phyloP scores from a whole-genome alignment of 2,329 filamentous ascomycete species.

The Cercospora citrullina region DNA sequence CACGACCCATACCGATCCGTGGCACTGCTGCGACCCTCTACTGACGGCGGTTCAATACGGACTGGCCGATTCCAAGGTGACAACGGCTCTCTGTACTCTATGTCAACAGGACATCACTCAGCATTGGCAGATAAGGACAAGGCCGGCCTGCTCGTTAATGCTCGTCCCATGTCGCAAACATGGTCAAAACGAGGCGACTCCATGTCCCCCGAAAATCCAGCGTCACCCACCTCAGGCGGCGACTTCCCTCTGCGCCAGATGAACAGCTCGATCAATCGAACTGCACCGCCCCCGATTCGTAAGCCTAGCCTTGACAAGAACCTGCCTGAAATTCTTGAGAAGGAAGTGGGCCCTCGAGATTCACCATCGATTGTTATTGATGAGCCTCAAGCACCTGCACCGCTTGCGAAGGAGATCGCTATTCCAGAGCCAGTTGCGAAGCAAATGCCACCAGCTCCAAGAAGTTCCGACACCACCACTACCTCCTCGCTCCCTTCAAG shows the following conservation, averaged over 20 bases:
- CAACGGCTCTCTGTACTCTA: constrained; percentile 54
- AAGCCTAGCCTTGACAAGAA: constrained; percentile 25
- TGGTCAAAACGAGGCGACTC: constrained; percentile 46
- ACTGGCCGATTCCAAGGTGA: constrained; percentile 36
- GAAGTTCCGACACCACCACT: constrained; percentile 14
- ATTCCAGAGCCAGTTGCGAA: constrained; percentile 26
- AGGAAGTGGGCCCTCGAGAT: constrained; percentile 8
- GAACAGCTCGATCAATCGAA: constrained; percentile 26
- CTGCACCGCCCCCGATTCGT: constrained; percentile 12
- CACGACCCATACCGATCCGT: constrained; percentile 82
- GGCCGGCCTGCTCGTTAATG: constrained; percentile 57
- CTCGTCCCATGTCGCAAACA: constrained; percentile 59
- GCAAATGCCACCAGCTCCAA: constrained; percentile 23
- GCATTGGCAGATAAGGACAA: constrained; percentile 36
- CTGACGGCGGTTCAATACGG: constrained; percentile 39
- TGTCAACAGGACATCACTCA: constrained; percentile 49
- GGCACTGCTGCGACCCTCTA: constrained; percentile 55
- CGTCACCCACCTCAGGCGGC: constrained; percentile 11
- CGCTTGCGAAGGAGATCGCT: constrained; percentile 24
- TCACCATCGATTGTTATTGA: constrained; percentile 14
- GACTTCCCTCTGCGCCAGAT: constrained; percentile 28
- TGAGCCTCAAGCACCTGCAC: constrained; percentile 16
- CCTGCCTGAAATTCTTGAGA: constrained; percentile 26
- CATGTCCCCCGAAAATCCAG: constrained; percentile 23
- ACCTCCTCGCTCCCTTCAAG: constrained; percentile 28